phyloP scores from a whole-genome alignment of 2,329 filamentous ascomycete species.

The Graphiopsis chlorocephala region DNA sequence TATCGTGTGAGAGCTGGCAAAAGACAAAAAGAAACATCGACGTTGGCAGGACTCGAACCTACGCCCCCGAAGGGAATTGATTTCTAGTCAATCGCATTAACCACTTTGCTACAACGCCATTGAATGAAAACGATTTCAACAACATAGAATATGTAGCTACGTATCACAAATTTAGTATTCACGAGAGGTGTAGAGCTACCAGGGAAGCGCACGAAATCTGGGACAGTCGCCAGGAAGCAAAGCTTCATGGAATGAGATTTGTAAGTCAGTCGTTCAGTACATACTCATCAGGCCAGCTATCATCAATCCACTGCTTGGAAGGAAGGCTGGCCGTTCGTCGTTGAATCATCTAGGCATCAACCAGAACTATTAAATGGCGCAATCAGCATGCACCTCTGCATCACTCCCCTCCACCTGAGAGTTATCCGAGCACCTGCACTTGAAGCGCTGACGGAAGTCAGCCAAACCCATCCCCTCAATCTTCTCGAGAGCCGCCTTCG shows the following conservation, averaged over 20 bases:
- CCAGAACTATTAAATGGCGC: neutral
- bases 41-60: slow-evolving; percentile 19
- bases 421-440: slow-evolving; percentile 58
- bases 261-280: neutral
- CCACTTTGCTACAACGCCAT: slow-evolving; percentile 19
- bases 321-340: neutral
- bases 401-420: neutral
- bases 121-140: neutral
- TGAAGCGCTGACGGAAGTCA: slow-evolving; percentile 60
- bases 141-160: no score
- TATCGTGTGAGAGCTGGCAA: slow-evolving; percentile 7
- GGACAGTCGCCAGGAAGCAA: neutral
- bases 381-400: neutral
- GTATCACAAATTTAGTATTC: no score
- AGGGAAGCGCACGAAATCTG: neutral
- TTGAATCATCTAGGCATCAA: neutral
- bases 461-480: slow-evolving; percentile 51
- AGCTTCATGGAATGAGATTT: neutral
- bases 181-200: no score
- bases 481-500: slow-evolving; percentile 55
- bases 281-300: neutral
- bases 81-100: slow-evolving; percentile 20
- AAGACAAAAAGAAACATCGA: neutral
- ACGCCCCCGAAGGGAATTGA: slow-evolving; percentile 20
- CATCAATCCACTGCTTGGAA: neutral